A percentile compares a stretch with the other conserved stretches of the same genome.
Conservation (phyloP, 2,329 filamentous ascomycete species). For the Colletotrichum tabaci region DNA sequence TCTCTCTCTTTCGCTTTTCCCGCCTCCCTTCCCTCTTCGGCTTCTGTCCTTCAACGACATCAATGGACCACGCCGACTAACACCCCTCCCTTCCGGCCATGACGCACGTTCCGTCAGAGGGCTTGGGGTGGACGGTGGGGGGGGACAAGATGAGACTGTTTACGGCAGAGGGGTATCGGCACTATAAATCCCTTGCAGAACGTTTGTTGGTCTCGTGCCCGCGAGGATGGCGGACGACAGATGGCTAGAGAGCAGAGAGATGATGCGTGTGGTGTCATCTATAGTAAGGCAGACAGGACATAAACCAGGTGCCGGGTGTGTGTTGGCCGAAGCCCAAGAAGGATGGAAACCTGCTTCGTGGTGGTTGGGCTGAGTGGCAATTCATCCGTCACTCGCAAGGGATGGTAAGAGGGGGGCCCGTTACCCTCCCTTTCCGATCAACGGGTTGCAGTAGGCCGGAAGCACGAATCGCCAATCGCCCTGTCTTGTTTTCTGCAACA, state of each 20-base stretch:
- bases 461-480: constrained; percentile 2
- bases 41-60: constrained; percentile 4
- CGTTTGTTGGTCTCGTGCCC: background rate
- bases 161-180: background rate
- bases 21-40: background rate
- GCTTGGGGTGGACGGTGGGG: background rate
- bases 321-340: background rate
- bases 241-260: background rate
- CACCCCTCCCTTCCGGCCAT: background rate
- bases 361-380: background rate
- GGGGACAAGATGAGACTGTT: background rate
- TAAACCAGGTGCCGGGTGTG: background rate
- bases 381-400: background rate
- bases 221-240: background rate
- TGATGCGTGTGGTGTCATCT: background rate
- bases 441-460: background rate
- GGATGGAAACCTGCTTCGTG: background rate
- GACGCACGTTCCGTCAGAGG: constrained; percentile 10
- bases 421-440: background rate
- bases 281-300: no score
- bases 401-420: background rate
- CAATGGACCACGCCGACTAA: background rate
- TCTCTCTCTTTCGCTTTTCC: background rate
- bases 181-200: background rate
- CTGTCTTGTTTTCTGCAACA: background rate